These are phyloP conservation scores for Capsicum baccatum DNA, from an alignment of 257 asterid genomes.

Conservation along the genomic window DNA sequence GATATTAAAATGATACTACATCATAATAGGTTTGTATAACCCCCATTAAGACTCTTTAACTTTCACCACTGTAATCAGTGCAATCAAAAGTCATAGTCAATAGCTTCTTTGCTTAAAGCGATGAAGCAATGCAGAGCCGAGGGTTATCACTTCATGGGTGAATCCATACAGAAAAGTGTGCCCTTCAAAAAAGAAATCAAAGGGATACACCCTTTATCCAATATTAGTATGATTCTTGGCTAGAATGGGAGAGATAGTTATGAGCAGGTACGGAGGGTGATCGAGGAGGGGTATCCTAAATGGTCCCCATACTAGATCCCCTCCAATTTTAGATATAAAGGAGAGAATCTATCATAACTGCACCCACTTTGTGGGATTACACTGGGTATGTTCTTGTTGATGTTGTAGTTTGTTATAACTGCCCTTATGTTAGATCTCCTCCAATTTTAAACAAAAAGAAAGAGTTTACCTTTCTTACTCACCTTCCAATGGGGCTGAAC, in stretches of 20 bases:
- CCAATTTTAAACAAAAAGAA: neutral
- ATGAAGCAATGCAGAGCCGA: neutral
- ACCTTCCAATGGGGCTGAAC: neutral
- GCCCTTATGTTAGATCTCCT: neutral
- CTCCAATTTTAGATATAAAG: no score
- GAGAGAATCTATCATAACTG: no score
- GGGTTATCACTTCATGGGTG: neutral
- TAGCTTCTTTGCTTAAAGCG: neutral
- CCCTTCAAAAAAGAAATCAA: no score
- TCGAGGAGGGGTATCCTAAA: neutral
- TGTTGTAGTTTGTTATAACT: neutral
- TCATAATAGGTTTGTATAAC: neutral
- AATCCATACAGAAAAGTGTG: neutral
- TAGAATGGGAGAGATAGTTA: neutral
- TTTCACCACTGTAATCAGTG: no score
- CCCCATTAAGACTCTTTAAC: neutral
- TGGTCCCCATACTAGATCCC: no score
- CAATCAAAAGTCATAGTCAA: no score
- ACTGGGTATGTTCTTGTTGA: no score
- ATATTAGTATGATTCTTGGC: neutral
- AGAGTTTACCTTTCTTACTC: neutral
- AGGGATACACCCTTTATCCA: neutral
- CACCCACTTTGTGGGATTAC: no score
- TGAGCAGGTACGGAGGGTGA: neutral
- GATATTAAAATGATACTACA: neutral